Conservation (phyloP, 306 rosid genomes). For the Oxytropis ochrocephala region DNA sequence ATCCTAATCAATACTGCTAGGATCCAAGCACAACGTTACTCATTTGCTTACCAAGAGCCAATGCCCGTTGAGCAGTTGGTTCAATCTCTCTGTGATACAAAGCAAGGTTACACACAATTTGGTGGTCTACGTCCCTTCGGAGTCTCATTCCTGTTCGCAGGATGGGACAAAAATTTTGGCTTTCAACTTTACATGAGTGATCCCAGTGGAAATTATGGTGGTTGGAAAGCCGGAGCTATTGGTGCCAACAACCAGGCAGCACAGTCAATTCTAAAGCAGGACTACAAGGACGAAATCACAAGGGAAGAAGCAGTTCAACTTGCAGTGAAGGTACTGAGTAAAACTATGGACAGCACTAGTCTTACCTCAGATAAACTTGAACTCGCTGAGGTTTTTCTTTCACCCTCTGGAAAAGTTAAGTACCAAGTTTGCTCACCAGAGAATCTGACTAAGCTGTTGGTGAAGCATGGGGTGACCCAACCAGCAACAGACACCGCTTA, state of each 20-base stretch:
- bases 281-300: constrained; percentile 44
- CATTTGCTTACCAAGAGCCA: constrained; percentile 42
- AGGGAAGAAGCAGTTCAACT: constrained; percentile 54
- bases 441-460: constrained; percentile 38
- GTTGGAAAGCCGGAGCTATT: constrained; percentile 49
- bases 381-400: constrained; percentile 42
- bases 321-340: constrained; percentile 41
- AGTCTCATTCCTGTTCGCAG: constrained; percentile 46
- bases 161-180: constrained; percentile 51
- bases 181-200: constrained; percentile 49
- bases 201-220: constrained; percentile 52
- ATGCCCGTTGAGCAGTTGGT: constrained; percentile 53
- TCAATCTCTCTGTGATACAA: constrained; percentile 48
- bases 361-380: constrained; percentile 46
- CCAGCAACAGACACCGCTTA: constrained; percentile 42
- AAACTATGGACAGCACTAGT: constrained; percentile 52
- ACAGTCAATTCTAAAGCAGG: constrained; percentile 47
- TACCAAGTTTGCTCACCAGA: constrained; percentile 46
- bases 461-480: constrained; percentile 42
- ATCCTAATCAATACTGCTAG: constrained; percentile 46
- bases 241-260: constrained; percentile 55
- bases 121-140: constrained; percentile 50
- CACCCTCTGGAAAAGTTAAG: constrained; percentile 43
- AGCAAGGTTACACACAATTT: constrained; percentile 48
- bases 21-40: constrained; percentile 48